Percentiles rank a stretch among this genome's conserved stretches.
phyloP scores from a whole-genome alignment of 805 yeast genomes.

The Kodamaea hsintzibuensis region DNA sequence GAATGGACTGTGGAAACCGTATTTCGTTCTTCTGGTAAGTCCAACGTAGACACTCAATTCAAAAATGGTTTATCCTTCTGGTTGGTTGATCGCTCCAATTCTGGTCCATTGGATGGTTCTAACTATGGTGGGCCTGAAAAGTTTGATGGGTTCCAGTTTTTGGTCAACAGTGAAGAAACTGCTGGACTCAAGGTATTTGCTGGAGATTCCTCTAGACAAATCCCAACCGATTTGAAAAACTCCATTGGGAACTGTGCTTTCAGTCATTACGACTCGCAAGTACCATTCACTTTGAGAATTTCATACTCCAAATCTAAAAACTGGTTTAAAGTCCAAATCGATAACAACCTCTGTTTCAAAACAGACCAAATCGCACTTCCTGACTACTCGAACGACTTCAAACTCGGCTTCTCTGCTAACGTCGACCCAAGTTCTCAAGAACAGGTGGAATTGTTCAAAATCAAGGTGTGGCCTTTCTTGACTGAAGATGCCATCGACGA shows the following conservation, averaged over 20 bases:
- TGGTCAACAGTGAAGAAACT: conserved; percentile 52
- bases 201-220: conserved; percentile 54
- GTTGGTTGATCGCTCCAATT: conserved; percentile 38
- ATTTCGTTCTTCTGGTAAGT: conserved; percentile 58
- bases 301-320: conserved; percentile 50
- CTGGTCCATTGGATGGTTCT: conserved; percentile 24
- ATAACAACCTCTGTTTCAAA: conserved; percentile 69
- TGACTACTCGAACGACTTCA: conserved; percentile 32
- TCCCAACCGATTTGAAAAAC: conserved; percentile 28
- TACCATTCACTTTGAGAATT: conserved; percentile 68
- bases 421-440: conserved; percentile 45
- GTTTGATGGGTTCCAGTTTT: conserved; percentile 65
- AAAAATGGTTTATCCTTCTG: conserved; percentile 62
- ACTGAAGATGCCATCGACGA: conserved; percentile 58
- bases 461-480: conserved; percentile 56
- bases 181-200: conserved; percentile 57
- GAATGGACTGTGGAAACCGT: conserved; percentile 63
- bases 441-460: conserved; percentile 62
- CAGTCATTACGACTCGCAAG: conserved; percentile 64
- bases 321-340: conserved; percentile 64
- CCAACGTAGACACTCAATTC: conserved; percentile 25
- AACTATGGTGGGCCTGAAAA: conserved; percentile 54
- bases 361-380: conserved; percentile 56
- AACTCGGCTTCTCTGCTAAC: conserved; percentile 56
- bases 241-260: conserved; percentile 59